These are phyloP conservation scores for Opeltia flavorubescens DNA, from an alignment of 495 filamentous ascomycete genomes.

Conservation along the genomic window DNA sequence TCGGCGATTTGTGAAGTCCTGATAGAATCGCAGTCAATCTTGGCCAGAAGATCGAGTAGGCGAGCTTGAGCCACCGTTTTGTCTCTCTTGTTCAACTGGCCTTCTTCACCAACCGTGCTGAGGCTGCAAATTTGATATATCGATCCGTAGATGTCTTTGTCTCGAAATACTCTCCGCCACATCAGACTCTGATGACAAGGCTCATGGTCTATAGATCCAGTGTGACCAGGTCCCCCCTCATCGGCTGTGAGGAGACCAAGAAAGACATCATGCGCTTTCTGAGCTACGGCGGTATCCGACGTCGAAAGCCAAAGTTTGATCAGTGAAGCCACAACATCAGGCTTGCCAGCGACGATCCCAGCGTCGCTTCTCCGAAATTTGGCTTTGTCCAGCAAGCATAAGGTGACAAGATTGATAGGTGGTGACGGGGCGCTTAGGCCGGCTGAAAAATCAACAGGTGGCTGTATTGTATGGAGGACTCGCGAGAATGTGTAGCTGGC, in stretches of 20 bases:
- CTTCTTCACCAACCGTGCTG: conserved; percentile 20
- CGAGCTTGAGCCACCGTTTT: conserved; percentile 68
- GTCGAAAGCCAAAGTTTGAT: conserved; percentile 61
- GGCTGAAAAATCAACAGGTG: conserved; percentile 32
- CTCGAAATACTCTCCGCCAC: conserved; percentile 58
- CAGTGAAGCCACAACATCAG: conserved; percentile 44
- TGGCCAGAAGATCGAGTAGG: conserved; percentile 54
- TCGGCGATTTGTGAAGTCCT: conserved; percentile 42
- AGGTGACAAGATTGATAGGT: conserved; percentile 54
- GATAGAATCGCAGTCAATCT: conserved; percentile 51
- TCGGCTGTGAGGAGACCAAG: conserved; percentile 52
- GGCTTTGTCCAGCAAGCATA: conserved; percentile 62
- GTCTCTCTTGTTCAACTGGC: conserved; percentile 40
- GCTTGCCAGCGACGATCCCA: conserved; percentile 52
- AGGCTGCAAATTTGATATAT: conserved; percentile 49
- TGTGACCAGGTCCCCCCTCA: no score
- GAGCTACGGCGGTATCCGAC: conserved; percentile 56
- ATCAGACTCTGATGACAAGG: conserved; percentile 48
- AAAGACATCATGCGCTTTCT: conserved; percentile 51
- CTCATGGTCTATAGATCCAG: conserved; percentile 20
- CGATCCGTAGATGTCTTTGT: conserved; percentile 49
- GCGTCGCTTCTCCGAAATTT: conserved; percentile 43
- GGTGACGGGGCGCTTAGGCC: conserved; percentile 45
- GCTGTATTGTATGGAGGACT: conserved; percentile 27
- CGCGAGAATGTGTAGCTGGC: conserved; percentile 29